Evolutionary conservation across 768 basidiomycete species (phyloP).

Genomic region (Mycena maculata): DNA sequence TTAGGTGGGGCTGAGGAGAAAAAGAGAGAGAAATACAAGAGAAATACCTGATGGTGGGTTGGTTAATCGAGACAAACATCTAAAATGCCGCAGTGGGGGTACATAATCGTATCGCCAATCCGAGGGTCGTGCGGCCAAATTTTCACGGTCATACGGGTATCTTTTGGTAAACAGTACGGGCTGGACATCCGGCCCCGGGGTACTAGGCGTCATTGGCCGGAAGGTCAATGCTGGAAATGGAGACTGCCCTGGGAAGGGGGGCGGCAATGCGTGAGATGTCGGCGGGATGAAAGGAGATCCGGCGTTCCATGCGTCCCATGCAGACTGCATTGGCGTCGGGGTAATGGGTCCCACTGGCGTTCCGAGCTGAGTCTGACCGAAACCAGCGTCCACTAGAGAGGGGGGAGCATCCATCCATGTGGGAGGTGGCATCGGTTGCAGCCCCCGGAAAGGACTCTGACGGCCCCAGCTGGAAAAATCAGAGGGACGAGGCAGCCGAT

Average conservation of each 20-base stretch:
- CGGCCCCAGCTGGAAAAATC: background rate
- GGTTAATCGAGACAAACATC: slow-evolving; percentile 6
- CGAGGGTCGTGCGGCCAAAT: slow-evolving; percentile 20
- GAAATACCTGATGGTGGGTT: background rate
- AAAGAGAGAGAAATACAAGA: background rate
- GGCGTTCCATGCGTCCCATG: background rate
- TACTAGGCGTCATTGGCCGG: background rate
- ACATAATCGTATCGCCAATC: slow-evolving; percentile 31
- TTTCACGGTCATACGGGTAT: slow-evolving; percentile 11
- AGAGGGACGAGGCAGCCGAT: slow-evolving; percentile 4
- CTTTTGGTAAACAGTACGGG: slow-evolving; percentile 22
- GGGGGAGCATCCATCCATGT: background rate
- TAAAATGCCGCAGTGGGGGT: slow-evolving; percentile 27
- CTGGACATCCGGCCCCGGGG: background rate
- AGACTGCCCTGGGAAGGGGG: background rate
- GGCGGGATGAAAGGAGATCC: background rate
- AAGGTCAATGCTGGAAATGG: background rate
- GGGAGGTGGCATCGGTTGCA: no score
- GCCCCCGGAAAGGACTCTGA: background rate
- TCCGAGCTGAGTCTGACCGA: background rate
- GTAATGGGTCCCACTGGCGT: background rate
- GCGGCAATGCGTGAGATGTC: background rate
- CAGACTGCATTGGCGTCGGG: background rate
- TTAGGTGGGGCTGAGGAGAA: background rate
- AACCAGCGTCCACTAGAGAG: background rate